Percentiles rank a stretch among this genome's conserved stretches.
phyloP scores from a whole-genome alignment of 805 yeast genomes.

The Candida parachauliodes region DNA sequence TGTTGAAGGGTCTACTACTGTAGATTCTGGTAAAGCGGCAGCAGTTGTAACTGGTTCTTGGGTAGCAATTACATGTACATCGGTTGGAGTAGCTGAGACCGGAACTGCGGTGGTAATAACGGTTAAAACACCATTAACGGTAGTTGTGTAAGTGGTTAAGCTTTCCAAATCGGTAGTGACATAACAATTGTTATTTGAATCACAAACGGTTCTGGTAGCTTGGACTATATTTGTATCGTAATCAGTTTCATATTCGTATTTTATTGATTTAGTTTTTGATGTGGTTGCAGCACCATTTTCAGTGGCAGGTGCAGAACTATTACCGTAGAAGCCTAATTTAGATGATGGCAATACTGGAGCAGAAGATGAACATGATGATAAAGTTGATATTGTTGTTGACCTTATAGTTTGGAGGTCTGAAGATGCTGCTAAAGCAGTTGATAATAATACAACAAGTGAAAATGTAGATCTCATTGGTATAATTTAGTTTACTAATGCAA shows the following conservation, averaged over 20 bases:
- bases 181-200: constrained; percentile 21
- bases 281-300: constrained; percentile 7
- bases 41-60: constrained; percentile 9
- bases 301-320: constrained; percentile 1
- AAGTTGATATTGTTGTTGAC: constrained; percentile 18
- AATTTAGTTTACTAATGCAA: neutral
- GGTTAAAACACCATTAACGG: constrained; percentile 37
- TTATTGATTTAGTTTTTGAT: constrained; percentile 9
- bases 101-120: constrained; percentile 27
- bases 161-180: constrained; percentile 32
- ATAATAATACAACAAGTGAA: constrained; percentile 10
- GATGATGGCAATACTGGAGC: constrained; percentile 3
- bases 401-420: constrained; percentile 17
- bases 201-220: constrained; percentile 31
- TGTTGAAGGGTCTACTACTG: constrained; percentile 18
- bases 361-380: constrained; percentile 11
- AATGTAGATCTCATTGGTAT: constrained; percentile 1
- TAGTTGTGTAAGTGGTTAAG: constrained; percentile 29
- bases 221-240: constrained; percentile 16
- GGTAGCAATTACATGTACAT: constrained; percentile 6
- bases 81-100: constrained; percentile 9
- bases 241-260: constrained; percentile 17
- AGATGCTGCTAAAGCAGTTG: constrained; percentile 19
- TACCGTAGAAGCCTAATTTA: constrained; percentile 1
- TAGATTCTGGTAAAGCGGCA: constrained; percentile 6